These are phyloP conservation scores for Tremellales sp. DNA, from an alignment of 1,284 basidiomycete species.

Conservation along the genomic window DNA sequence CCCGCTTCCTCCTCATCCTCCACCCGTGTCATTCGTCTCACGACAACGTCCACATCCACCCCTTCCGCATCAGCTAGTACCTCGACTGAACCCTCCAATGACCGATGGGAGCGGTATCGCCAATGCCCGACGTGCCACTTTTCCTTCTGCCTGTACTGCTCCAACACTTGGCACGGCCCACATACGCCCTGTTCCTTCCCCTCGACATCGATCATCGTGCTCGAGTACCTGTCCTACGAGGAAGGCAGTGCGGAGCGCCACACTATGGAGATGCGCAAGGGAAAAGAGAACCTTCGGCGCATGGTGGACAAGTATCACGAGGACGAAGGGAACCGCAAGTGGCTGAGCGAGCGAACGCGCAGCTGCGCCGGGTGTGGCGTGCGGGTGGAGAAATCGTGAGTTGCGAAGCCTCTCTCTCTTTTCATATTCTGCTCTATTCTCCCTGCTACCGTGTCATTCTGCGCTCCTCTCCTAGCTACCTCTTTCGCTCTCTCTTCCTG, in stretches of 20 bases:
- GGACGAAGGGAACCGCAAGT: slow-evolving; percentile 41
- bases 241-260: slow-evolving; percentile 25
- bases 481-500: too few relatives aligned
- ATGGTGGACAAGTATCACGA: slow-evolving; percentile 37
- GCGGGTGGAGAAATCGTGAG: slow-evolving; percentile 42
- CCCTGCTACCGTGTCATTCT: too few relatives aligned
- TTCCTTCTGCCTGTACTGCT: slow-evolving; percentile 43
- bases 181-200: slow-evolving; percentile 43
- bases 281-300: slow-evolving; percentile 36
- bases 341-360: slow-evolving; percentile 38
- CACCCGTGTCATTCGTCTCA: slow-evolving; percentile 23
- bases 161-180: slow-evolving; percentile 43
- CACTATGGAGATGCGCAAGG: slow-evolving; percentile 33
- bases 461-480: too few relatives aligned
- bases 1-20: slow-evolving; percentile 9
- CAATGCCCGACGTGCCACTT: slow-evolving; percentile 33
- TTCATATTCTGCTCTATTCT: background rate
- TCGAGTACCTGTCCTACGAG: slow-evolving; percentile 38
- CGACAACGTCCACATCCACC: background rate
- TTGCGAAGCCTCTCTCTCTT: background rate
- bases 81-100: slow-evolving; percentile 16
- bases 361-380: slow-evolving; percentile 43
- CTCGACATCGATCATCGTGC: slow-evolving; percentile 29
- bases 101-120: slow-evolving; percentile 39
- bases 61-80: background rate